Evolutionary conservation across 768 basidiomycete species (phyloP).

Genomic region (Suillus plorans): DNA sequence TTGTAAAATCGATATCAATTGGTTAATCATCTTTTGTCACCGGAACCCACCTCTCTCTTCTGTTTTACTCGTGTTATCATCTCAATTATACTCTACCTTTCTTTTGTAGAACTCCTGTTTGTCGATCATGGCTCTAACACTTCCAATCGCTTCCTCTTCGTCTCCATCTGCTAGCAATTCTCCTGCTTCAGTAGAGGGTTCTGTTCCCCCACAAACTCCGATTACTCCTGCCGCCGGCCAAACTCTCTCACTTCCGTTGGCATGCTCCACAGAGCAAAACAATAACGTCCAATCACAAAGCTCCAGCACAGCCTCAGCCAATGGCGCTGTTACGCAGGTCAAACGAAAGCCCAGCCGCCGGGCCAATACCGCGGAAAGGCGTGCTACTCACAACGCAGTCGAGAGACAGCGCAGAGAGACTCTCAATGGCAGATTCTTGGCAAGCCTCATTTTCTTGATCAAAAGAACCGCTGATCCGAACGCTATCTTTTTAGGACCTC

Average conservation of each 20-base stretch:
- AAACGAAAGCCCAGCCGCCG: slow-evolving; percentile 85
- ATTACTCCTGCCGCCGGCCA: slow-evolving; percentile 38
- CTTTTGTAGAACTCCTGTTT: slow-evolving; percentile 18
- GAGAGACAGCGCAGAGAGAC: slow-evolving; percentile 93
- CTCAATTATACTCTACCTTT: slow-evolving; percentile 10
- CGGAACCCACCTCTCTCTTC: neutral
- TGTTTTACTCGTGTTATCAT: slow-evolving; percentile 13
- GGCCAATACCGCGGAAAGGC: slow-evolving; percentile 94
- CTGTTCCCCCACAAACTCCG: slow-evolving; percentile 50
- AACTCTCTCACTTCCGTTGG: slow-evolving; percentile 34
- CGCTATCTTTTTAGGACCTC: slow-evolving; percentile 63
- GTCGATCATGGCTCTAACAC: slow-evolving; percentile 35
- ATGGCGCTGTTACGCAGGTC: slow-evolving; percentile 35
- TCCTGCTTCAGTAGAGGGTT: slow-evolving; percentile 42
- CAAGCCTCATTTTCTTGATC: slow-evolving; percentile 35
- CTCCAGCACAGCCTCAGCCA: slow-evolving; percentile 16
- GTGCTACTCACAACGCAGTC: slow-evolving; percentile 96
- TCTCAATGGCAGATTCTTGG: slow-evolving; percentile 88
- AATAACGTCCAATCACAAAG: slow-evolving; percentile 23
- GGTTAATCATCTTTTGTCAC: slow-evolving; percentile 16
- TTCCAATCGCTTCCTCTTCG: slow-evolving; percentile 39
- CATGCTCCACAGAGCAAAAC: slow-evolving; percentile 24
- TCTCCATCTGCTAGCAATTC: slow-evolving; percentile 39
- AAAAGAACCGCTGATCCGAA: slow-evolving; percentile 3
- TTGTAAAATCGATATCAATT: slow-evolving; percentile 26